Percentiles rank a stretch among this genome's conserved stretches.
Evolutionary conservation across 495 filamentous ascomycete genomes (phyloP).

Genomic region (Extremus antarcticus): DNA sequence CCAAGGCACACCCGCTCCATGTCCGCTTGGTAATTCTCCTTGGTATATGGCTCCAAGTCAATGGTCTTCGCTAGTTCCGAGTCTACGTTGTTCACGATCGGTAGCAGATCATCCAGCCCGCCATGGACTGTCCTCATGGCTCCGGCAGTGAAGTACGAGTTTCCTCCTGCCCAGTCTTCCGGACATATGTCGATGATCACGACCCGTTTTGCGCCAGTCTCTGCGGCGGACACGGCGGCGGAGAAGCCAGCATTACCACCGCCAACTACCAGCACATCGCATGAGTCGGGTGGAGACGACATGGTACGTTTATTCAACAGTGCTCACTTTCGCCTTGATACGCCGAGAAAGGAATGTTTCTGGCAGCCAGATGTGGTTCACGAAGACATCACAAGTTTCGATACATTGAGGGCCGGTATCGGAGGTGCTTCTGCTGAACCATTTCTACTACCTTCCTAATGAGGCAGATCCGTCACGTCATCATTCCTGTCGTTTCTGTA

Average conservation of each 20-base stretch:
- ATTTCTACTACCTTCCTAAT: too few relatives aligned
- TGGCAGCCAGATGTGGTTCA: too few relatives aligned
- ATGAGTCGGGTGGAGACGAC: slow-evolving; percentile 11
- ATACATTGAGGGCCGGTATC: too few relatives aligned
- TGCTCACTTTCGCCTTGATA: too few relatives aligned
- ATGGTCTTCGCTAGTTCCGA: slow-evolving; percentile 29
- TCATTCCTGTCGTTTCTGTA: too few relatives aligned
- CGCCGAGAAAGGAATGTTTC: too few relatives aligned
- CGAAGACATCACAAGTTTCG: too few relatives aligned
- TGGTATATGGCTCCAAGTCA: slow-evolving; percentile 38
- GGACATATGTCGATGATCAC: slow-evolving; percentile 46
- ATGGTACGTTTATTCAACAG: background rate
- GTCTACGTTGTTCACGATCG: slow-evolving; percentile 39
- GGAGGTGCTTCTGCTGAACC: too few relatives aligned
- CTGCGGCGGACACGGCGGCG: slow-evolving; percentile 39
- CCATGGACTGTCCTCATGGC: slow-evolving; percentile 41
- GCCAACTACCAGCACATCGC: slow-evolving; percentile 45
- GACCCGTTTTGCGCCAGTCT: slow-evolving; percentile 27
- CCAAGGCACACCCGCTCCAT: slow-evolving; percentile 40
- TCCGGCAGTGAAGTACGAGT: slow-evolving; percentile 49
- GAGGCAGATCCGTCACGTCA: too few relatives aligned
- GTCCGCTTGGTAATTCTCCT: slow-evolving; percentile 38
- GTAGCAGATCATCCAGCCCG: slow-evolving; percentile 38
- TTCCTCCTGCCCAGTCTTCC: slow-evolving; percentile 44
- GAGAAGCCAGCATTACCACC: slow-evolving; percentile 50